Percentiles rank a stretch among this genome's conserved stretches.
Conservation (phyloP, 768 basidiomycete species). For the Hericium rajendrae region DNA sequence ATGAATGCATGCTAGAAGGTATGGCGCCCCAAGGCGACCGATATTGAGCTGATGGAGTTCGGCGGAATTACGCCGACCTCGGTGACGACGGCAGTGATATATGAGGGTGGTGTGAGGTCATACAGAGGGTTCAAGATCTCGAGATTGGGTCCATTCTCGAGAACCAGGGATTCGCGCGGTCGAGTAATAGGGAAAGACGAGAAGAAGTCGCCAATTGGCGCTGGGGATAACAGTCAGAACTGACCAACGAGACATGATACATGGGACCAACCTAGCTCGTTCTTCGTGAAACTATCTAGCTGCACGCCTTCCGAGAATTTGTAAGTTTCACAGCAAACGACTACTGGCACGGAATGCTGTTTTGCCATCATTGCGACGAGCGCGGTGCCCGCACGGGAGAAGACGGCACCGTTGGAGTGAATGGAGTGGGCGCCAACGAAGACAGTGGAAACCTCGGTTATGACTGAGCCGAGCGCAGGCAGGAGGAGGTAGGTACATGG, state of each 20-base stretch:
- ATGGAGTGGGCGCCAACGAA: conserved; percentile 91
- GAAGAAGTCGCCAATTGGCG: conserved; percentile 23
- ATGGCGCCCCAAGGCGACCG: conserved; percentile 45
- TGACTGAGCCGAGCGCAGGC: conserved; percentile 69
- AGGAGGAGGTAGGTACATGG: conserved; percentile 90
- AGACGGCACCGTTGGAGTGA: conserved; percentile 90
- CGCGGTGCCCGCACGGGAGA: conserved; percentile 90
- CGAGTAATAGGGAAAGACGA: conserved; percentile 26
- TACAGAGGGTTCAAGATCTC: conserved; percentile 84
- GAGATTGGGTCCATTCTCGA: conserved; percentile 39
- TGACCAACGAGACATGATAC: background rate
- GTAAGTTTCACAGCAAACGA: conserved; percentile 98
- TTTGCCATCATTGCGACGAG: conserved; percentile 96
- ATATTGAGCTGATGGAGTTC: conserved; percentile 79
- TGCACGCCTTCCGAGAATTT: conserved; percentile 92
- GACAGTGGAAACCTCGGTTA: conserved; percentile 75
- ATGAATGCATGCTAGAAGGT: conserved; percentile 15
- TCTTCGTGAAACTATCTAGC: conserved; percentile 91
- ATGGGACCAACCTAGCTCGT: conserved; percentile 67
- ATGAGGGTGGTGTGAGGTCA: conserved; percentile 85
- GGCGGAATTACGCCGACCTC: conserved; percentile 95
- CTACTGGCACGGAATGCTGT: conserved; percentile 79
- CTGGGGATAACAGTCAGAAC: conserved; percentile 11
- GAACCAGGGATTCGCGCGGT: conserved; percentile 18
- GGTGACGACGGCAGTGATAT: conserved; percentile 93